Conservation (phyloP, 2,329 filamentous ascomycete genomes). For the Diaporthe sp. region DNA sequence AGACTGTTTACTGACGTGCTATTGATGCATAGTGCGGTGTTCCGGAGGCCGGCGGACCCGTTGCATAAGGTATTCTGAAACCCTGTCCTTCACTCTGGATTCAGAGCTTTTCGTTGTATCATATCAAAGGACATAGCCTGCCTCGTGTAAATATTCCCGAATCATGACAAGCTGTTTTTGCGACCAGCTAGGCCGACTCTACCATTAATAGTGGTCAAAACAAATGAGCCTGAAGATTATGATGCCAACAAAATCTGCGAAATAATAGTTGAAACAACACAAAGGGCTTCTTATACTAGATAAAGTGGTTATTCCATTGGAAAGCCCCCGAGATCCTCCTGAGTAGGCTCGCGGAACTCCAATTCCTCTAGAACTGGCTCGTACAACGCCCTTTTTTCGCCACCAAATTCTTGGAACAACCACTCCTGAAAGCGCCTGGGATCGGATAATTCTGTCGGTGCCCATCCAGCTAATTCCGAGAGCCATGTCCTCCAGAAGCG, state of each 20-base stretch:
- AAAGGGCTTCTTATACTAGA: no score
- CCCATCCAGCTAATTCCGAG: neutral
- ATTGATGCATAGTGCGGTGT: neutral
- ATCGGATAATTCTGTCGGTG: neutral
- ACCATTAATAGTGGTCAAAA: no score
- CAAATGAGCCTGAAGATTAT: no score
- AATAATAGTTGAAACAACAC: neutral
- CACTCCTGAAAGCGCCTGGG: neutral
- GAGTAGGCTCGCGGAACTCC: neutral
- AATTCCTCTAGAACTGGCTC: slow-evolving; percentile 10
- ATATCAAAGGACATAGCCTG: neutral
- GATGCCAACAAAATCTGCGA: no score
- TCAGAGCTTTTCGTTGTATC: neutral
- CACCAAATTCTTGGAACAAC: slow-evolving; percentile 8
- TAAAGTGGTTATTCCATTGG: no score
- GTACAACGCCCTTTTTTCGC: neutral
- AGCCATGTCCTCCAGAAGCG: neutral
- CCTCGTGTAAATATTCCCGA: neutral
- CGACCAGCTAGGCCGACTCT: no score
- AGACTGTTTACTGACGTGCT: neutral
- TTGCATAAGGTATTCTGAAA: neutral
- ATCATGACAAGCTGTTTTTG: neutral
- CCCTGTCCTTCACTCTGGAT: neutral
- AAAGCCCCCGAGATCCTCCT: neutral
- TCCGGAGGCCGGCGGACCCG: neutral